Percentiles rank a stretch among this genome's conserved stretches.
phyloP scores from a whole-genome alignment of 2,329 filamentous ascomycete genomes.

The Trichoderma asperellum region DNA sequence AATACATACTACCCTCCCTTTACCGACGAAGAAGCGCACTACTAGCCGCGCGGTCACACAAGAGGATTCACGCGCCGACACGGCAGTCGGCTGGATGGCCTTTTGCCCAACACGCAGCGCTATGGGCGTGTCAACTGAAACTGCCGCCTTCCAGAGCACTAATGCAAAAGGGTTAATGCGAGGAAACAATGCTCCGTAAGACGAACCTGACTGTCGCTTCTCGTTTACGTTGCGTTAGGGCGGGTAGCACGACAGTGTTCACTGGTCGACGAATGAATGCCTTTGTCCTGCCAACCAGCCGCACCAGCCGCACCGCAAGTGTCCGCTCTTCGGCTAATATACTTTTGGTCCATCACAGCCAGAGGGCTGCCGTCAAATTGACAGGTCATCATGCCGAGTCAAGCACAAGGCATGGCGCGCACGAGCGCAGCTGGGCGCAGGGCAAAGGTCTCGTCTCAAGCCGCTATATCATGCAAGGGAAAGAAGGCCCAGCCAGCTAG shows the following conservation, averaged over 20 bases:
- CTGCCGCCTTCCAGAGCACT: not conserved
- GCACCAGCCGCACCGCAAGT: conserved; percentile 20
- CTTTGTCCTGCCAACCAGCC: conserved; percentile 19
- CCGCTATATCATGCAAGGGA: conserved; percentile 6
- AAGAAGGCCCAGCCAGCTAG: not conserved
- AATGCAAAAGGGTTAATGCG: not conserved
- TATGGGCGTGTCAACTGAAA: not conserved
- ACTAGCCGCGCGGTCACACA: not conserved
- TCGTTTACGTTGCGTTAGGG: conserved; percentile 13
- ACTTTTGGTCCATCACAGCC: conserved; percentile 4
- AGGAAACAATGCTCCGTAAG: not conserved
- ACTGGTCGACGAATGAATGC: not conserved
- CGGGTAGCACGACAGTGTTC: conserved; percentile 16
- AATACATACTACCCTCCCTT: not conserved
- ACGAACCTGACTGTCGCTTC: not conserved
- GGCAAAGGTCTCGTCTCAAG: not conserved
- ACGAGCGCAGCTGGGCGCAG: not conserved
- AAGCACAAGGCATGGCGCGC: not conserved
- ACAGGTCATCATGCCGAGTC: conserved; percentile 16
- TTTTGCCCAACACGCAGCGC: not conserved
- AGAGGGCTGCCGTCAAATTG: conserved; percentile 1
- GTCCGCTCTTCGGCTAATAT: conserved; percentile 19
- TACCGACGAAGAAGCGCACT: not conserved
- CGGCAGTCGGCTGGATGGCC: not conserved
- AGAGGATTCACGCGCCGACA: not conserved